Conservation (phyloP, 2,329 filamentous ascomycete genomes). For the Xylariaceae sp. region DNA sequence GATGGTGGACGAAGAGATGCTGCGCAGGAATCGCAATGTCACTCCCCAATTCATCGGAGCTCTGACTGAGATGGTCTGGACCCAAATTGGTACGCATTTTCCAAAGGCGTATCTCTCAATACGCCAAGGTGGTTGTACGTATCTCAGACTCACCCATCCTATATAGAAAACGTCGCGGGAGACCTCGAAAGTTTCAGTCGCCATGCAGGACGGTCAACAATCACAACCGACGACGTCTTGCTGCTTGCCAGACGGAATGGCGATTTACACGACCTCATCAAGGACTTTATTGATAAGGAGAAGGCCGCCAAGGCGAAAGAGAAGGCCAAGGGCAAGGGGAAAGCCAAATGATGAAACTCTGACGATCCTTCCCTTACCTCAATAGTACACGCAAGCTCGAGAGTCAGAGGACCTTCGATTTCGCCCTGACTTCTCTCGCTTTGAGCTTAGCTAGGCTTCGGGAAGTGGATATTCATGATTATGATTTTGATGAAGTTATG, state of each 20-base stretch:
- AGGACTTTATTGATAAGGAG: conserved; percentile 60
- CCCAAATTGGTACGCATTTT: conserved; percentile 61
- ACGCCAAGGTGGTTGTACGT: no score
- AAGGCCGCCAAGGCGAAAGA: conserved; percentile 41
- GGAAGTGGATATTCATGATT: no score
- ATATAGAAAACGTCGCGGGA: conserved; percentile 52
- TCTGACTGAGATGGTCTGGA: conserved; percentile 69
- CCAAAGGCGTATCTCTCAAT: not conserved
- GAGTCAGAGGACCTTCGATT: no score
- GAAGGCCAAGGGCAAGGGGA: conserved; percentile 25
- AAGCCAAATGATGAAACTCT: no score
- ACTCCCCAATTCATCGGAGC: conserved; percentile 87
- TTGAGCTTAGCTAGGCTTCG: no score
- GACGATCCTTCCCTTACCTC: no score
- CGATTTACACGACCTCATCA: conserved; percentile 73
- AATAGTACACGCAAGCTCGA: no score
- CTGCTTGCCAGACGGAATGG: conserved; percentile 84
- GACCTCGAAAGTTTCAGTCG: conserved; percentile 58
- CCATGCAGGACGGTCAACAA: conserved; percentile 75
- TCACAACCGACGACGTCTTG: conserved; percentile 83
- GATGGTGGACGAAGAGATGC: conserved; percentile 81
- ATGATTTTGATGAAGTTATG: no score
- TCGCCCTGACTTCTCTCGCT: no score
- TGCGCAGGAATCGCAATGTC: conserved; percentile 72
- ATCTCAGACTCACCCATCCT: conserved; percentile 9